Evolutionary conservation across 306 rosid genomes (phyloP), one percentile per base, ranked within the genome.

Genomic region (Arachis stenosperma): DNA sequence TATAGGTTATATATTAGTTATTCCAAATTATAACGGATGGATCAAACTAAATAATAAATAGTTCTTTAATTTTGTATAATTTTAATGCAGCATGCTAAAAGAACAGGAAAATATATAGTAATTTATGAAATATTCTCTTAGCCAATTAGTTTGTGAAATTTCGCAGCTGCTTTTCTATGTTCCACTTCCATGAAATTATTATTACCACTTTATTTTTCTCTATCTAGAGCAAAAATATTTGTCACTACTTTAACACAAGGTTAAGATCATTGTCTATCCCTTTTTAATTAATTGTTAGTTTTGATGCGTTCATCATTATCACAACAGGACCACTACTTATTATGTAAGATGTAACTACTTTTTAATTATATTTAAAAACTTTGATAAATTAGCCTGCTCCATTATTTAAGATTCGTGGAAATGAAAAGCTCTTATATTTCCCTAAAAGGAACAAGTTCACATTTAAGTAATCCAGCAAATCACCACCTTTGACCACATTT

Each of bases 401-500:
- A 43, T 65, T 65, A 54, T 27, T 53, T 53, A 53, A 65, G 71
- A 27, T 67, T 70, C 33, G 33, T n/a, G 56, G 65, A 63, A 68
- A 7, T 12, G 13, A 3, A 17, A 58, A 57, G 58, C 22, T 54
- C 44, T 52, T 52, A 33, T 43, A 36, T 73, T 61, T 68, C 59
- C 55, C 51, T 36, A 62, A 73, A 53, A 68, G 69, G 50, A 62
- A 77, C 74, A 78, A 65, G 77, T 69, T 77, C 59, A 56, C 56
- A 51, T 67, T 48, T 78, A 78, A 65, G 79, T 75, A 82, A 69
- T 78, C 75, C 71, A 52, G 37, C 71, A 66, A 58, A 65, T 70
- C 79, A 61, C 76, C 9, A 15, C 15, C 69, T 78, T 77, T 78
- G 82, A 82, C 74, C 74, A 61, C 42, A 29, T 73, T 78, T 78